These are phyloP conservation scores for Lactarius psammicola DNA, from an alignment of 768 basidiomycete genomes.

Conservation along the genomic window DNA sequence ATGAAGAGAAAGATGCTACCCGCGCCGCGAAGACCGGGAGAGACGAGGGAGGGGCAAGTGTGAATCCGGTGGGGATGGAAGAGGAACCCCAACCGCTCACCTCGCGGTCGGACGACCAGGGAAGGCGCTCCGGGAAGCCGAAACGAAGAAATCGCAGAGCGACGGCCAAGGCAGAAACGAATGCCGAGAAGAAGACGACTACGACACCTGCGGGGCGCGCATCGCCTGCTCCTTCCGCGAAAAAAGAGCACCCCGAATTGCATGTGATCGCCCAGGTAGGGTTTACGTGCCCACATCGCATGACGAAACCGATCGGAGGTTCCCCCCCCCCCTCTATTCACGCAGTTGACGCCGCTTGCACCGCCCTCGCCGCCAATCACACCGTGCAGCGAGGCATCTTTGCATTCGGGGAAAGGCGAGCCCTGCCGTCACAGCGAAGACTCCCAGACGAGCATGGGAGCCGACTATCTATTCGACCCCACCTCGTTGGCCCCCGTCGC, in stretches of 20 bases:
- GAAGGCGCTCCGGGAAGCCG: neutral
- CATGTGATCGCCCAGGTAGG: conserved; percentile 8
- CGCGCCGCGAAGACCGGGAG: neutral
- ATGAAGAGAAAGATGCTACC: neutral
- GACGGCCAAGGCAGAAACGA: neutral
- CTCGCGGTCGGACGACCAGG: neutral
- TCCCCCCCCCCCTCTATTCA: neutral
- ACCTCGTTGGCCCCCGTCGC: neutral
- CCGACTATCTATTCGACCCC: conserved; percentile 12
- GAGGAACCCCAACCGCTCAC: neutral
- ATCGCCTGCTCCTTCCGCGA: neutral
- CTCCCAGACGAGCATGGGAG: conserved; percentile 9
- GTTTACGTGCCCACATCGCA: neutral
- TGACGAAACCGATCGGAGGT: neutral
- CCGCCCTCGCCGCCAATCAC: conserved; percentile 7
- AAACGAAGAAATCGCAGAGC: neutral
- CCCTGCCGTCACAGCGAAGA: conserved; percentile 3
- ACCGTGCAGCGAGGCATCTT: neutral
- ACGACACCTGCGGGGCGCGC: neutral
- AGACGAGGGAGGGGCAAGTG: neutral
- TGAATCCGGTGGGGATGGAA: neutral
- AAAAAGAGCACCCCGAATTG: neutral
- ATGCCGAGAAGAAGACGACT: neutral
- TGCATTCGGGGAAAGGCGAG: neutral
- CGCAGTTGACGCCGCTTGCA: neutral